phyloP scores from a whole-genome alignment of 108 stramenopile species.

The Nitzschia palea region DNA sequence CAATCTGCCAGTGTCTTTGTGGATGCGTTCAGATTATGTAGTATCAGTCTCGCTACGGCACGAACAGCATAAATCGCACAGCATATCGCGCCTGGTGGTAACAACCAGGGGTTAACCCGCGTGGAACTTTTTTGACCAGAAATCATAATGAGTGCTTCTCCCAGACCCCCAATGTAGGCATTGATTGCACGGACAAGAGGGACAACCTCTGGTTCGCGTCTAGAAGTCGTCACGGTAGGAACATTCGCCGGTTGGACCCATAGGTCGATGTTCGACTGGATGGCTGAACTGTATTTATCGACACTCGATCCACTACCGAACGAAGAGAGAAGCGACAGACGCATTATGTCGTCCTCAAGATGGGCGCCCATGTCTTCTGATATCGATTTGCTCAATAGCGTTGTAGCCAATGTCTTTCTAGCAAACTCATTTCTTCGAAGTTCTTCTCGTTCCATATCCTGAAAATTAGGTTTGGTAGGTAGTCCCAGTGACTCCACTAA shows the following conservation, averaged over 20 bases:
- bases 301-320: conserved; percentile 28
- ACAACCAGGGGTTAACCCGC: conserved; percentile 19
- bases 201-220: conserved; percentile 17
- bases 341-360: conserved; percentile 51
- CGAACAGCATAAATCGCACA: conserved; percentile 32
- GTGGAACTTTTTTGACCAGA: background rate
- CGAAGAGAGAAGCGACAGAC: conserved; percentile 34
- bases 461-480: background rate
- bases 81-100: conserved; percentile 41
- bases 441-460: conserved; percentile 33
- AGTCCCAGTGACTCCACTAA: conserved; percentile 9
- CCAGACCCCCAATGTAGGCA: conserved; percentile 45
- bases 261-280: background rate
- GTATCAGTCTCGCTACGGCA: conserved; percentile 29
- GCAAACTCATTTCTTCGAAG: conserved; percentile 12
- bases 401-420: conserved; percentile 23
- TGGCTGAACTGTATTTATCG: background rate
- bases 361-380: conserved; percentile 27
- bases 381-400: conserved; percentile 16
- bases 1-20: conserved; percentile 7
- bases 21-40: conserved; percentile 4
- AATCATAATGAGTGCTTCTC: conserved; percentile 31
- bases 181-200: conserved; percentile 48
- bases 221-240: background rate
- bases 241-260: conserved; percentile 7